Conservation (phyloP, 75 land plant genomes). For the Picea glauca region DNA sequence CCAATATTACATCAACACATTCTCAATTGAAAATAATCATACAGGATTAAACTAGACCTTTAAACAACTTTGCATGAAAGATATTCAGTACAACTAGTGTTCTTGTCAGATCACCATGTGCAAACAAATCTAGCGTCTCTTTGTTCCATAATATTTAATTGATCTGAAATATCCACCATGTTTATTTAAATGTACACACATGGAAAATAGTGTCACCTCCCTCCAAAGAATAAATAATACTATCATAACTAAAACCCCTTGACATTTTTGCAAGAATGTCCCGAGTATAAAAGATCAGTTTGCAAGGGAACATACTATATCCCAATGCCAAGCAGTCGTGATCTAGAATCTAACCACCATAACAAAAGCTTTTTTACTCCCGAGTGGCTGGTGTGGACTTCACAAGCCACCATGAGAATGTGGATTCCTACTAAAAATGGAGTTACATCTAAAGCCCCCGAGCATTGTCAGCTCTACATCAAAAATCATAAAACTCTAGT, state of each 20-base stretch:
- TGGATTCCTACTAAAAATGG: no score
- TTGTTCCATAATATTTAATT: background rate
- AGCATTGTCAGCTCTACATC: background rate
- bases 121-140: background rate
- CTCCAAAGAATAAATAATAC: background rate
- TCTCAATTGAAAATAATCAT: background rate
- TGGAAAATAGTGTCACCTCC: background rate
- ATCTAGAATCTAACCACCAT: no score
- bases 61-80: background rate
- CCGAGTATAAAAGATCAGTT: background rate
- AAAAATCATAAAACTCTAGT: background rate
- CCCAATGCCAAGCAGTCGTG: no score
- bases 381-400: no score
- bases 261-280: background rate
- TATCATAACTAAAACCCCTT: background rate
- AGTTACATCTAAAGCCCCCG: no score
- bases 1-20: background rate
- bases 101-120: slow-evolving; percentile 7
- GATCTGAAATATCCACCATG: background rate
- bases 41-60: slow-evolving; percentile 1
- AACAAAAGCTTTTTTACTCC: no score
- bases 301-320: background rate
- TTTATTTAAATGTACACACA: slow-evolving; percentile 5
- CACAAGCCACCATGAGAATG: no score
- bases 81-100: background rate